phyloP scores from a whole-genome alignment of 306 rosid genomes.

The Rosa persica region DNA sequence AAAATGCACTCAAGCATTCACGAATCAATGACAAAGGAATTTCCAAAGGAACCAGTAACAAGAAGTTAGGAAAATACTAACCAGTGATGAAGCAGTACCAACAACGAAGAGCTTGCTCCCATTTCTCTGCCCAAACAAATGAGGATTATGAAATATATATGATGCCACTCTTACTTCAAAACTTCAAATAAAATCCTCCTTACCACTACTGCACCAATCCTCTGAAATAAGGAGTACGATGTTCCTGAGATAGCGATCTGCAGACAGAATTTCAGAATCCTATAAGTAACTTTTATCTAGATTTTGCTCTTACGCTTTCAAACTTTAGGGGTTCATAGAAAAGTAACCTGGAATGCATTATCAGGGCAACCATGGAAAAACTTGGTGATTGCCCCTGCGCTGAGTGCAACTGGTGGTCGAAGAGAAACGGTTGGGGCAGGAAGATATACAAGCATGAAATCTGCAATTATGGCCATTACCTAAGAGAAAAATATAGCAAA shows the following conservation, averaged over 20 bases:
- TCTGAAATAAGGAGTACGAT: slow-evolving; percentile 39
- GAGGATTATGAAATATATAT: slow-evolving; percentile 22
- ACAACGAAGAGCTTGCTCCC: slow-evolving; percentile 92
- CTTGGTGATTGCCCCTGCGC: slow-evolving; percentile 72
- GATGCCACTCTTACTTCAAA: slow-evolving; percentile 10
- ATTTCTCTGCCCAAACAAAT: slow-evolving; percentile 61
- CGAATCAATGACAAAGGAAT: slow-evolving; percentile 4
- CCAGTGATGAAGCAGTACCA: slow-evolving; percentile 93
- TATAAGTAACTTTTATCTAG: slow-evolving; percentile 11
- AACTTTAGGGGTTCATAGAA: not conserved
- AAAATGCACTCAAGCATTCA: not conserved
- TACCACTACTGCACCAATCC: slow-evolving; percentile 66
- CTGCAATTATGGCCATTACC: slow-evolving; percentile 96
- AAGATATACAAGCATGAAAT: slow-evolving; percentile 94
- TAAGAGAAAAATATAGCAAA: slow-evolving; percentile 21
- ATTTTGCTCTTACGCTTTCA: slow-evolving; percentile 8
- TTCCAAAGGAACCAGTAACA: slow-evolving; percentile 1
- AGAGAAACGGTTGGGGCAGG: slow-evolving; percentile 94
- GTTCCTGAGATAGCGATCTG: slow-evolving; percentile 48
- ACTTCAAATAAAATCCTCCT: slow-evolving; percentile 25
- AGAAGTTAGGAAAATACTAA: slow-evolving; percentile 35
- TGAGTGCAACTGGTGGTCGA: slow-evolving; percentile 58
- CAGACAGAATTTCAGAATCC: slow-evolving; percentile 9
- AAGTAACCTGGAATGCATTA: slow-evolving; percentile 87
- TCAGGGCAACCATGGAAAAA: slow-evolving; percentile 96